These are phyloP conservation scores for Populus davidiana DNA, from an alignment of 345 rosid species.

Conservation along the genomic window DNA sequence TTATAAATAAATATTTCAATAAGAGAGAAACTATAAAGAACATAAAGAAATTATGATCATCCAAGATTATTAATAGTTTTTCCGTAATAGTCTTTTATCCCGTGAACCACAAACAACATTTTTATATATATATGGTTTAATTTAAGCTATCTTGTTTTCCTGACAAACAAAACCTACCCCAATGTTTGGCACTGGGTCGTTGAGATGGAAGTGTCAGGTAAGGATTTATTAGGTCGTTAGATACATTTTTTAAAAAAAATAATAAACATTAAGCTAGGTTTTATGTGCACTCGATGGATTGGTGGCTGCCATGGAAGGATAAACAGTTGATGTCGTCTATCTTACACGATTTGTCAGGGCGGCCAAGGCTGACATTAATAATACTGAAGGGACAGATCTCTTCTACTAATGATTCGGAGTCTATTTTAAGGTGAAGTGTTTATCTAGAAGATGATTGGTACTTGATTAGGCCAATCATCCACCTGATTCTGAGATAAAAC, in stretches of 20 bases:
- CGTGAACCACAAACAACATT: too few species aligned
- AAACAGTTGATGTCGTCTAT: constrained; percentile 10
- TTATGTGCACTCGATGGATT: neutral
- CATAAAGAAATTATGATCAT: too few species aligned
- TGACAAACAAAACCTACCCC: neutral
- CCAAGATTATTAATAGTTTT: too few species aligned
- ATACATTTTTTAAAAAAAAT: neutral
- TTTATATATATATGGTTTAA: too few species aligned
- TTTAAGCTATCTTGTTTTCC: neutral
- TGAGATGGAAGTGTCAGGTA: constrained; percentile 13
- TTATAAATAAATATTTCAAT: too few species aligned
- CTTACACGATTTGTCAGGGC: constrained; percentile 12
- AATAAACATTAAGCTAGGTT: neutral
- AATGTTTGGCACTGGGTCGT: constrained; percentile 6
- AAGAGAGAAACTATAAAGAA: too few species aligned
- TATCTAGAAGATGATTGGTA: neutral
- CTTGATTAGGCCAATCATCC: neutral
- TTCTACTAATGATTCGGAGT: neutral
- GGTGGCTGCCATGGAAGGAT: constrained; percentile 20
- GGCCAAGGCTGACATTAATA: neutral
- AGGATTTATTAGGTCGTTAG: constrained; percentile 7
- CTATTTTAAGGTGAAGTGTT: neutral
- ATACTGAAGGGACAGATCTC: neutral
- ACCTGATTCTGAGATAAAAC: neutral
- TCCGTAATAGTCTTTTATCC: too few species aligned